Percentiles rank a stretch among this genome's conserved stretches.
These are phyloP conservation scores for Dictyostelium brefeldianum DNA, from an alignment of 78 protist genomes.

Conservation along the genomic window DNA sequence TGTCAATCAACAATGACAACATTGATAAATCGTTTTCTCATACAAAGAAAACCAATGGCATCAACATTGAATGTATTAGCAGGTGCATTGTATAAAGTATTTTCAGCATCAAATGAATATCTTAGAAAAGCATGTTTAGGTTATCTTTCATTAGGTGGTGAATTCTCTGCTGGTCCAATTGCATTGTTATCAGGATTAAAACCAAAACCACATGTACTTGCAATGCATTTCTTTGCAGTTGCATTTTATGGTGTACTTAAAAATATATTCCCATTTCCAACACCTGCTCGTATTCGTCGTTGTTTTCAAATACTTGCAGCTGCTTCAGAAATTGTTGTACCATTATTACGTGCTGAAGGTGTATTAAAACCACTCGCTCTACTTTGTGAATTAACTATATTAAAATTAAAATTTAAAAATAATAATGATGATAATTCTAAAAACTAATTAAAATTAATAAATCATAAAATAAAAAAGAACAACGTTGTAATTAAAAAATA, in stretches of 20 bases:
- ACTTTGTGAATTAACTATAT: conserved; percentile 26
- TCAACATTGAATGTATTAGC: conserved; percentile 77
- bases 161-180: conserved; percentile 84
- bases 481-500: neutral
- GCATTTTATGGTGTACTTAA: conserved; percentile 66
- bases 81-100: conserved; percentile 69
- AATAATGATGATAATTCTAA: neutral
- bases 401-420: conserved; percentile 25
- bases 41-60: conserved; percentile 59
- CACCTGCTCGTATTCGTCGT: conserved; percentile 53
- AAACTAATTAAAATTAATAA: neutral
- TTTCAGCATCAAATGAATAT: conserved; percentile 48
- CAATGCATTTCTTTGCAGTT: conserved; percentile 78
- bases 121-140: conserved; percentile 86
- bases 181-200: conserved; percentile 65
- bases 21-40: neutral
- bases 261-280: conserved; percentile 74
- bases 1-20: neutral
- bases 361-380: conserved; percentile 3
- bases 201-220: conserved; percentile 58
- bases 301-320: conserved; percentile 48
- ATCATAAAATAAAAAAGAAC: too few species aligned
- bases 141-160: conserved; percentile 83
- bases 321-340: conserved; percentile 74
- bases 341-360: conserved; percentile 55